Conservation (phyloP, 202 grass and related monocot species). For the Panicum hallii region DNA sequence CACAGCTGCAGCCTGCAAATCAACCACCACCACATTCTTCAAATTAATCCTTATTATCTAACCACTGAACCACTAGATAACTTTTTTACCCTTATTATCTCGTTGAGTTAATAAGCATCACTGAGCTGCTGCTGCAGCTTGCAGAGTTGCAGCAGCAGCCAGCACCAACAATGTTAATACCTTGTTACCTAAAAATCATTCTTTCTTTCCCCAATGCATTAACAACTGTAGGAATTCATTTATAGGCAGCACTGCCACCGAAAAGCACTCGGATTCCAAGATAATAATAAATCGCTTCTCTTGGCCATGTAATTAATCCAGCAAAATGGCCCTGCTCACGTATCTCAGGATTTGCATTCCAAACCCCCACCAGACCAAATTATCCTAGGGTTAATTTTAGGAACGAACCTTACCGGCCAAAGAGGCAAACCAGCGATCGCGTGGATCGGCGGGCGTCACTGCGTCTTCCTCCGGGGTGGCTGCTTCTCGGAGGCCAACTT, state of each 20-base stretch:
- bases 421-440: background rate
- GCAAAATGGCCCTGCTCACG: background rate
- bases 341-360: background rate
- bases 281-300: background rate
- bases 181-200: background rate
- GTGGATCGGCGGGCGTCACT: slow-evolving; percentile 29
- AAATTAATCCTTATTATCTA: background rate
- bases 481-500: slow-evolving; percentile 71
- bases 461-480: slow-evolving; percentile 55
- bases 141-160: background rate
- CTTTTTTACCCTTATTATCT: background rate
- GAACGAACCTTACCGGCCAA: slow-evolving; percentile 15
- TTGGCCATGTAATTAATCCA: background rate
- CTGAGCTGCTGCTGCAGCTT: background rate
- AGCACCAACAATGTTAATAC: background rate
- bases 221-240: background rate
- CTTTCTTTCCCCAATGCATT: background rate
- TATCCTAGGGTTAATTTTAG: background rate
- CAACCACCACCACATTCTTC: background rate
- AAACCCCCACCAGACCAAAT: slow-evolving; percentile 13
- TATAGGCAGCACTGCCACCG: background rate
- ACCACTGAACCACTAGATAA: background rate
- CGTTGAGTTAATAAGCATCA: background rate
- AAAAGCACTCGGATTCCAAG: background rate
- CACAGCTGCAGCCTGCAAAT: background rate